Evolutionary conservation across 306 rosid species (phyloP).

Genomic region (Vigna nakashimae): DNA sequence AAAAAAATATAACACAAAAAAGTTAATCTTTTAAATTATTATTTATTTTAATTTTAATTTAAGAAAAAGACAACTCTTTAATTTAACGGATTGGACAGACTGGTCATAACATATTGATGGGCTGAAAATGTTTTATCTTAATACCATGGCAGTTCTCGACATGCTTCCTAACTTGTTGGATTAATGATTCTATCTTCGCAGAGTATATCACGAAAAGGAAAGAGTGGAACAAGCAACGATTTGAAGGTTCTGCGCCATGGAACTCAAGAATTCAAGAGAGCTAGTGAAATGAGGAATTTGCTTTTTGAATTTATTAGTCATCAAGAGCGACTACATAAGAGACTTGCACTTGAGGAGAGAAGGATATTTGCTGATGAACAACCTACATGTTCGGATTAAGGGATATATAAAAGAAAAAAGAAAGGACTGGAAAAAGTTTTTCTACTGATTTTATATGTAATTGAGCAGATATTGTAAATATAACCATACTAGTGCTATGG

Average conservation of each 20-base stretch:
- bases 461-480: neutral
- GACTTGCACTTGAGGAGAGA: slow-evolving; percentile 58
- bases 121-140: neutral
- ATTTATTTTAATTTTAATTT: too few species aligned
- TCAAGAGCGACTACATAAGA: slow-evolving; percentile 52
- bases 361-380: slow-evolving; percentile 26
- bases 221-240: slow-evolving; percentile 20
- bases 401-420: too few species aligned
- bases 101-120: too few species aligned
- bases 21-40: too few species aligned
- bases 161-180: neutral
- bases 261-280: slow-evolving; percentile 55
- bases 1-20: too few species aligned
- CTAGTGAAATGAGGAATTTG: slow-evolving; percentile 51
- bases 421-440: neutral
- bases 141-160: neutral
- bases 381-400: neutral
- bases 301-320: slow-evolving; percentile 58
- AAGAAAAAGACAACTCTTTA: too few species aligned
- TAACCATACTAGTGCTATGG: too few species aligned
- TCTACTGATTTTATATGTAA: neutral
- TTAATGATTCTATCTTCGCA: slow-evolving; percentile 44
- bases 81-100: too few species aligned
- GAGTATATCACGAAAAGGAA: slow-evolving; percentile 33
- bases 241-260: slow-evolving; percentile 60